A percentile compares a stretch with the other conserved stretches of the same genome.
These are phyloP conservation scores for Xylogone sp. DNA, from an alignment of 2,329 filamentous ascomycete genomes.

Conservation along the genomic window DNA sequence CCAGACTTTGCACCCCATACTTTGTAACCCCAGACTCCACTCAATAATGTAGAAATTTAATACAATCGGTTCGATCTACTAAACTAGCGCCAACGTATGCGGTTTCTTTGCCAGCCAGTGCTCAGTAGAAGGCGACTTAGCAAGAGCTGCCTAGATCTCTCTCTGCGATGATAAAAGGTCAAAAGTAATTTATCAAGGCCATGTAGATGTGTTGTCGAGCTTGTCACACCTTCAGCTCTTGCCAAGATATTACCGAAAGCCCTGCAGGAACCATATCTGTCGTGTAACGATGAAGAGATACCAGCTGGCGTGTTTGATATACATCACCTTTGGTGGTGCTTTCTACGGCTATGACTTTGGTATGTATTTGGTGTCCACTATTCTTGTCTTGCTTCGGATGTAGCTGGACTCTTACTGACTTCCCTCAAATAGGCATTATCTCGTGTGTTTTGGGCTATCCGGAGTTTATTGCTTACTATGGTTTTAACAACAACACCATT, in stretches of 20 bases:
- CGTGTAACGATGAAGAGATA: neutral
- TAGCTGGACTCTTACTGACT: neutral
- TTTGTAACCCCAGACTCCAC: neutral
- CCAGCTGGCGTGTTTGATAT: neutral
- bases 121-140: neutral
- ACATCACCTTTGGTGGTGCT: neutral
- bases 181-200: neutral
- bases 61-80: neutral
- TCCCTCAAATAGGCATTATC: neutral
- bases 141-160: neutral
- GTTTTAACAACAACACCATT: neutral
- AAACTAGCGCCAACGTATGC: neutral
- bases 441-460: neutral
- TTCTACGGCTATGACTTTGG: neutral
- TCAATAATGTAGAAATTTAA: neutral
- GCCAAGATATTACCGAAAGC: neutral
- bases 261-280: neutral
- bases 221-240: neutral
- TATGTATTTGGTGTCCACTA: neutral
- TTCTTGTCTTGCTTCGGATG: neutral
- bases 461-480: neutral
- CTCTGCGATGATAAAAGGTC: neutral
- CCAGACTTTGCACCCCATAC: too few relatives aligned
- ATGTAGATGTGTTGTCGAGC: neutral
- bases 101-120: neutral